Conservation (phyloP, 495 filamentous ascomycete species). For the Hyaloscypha bicolor region DNA sequence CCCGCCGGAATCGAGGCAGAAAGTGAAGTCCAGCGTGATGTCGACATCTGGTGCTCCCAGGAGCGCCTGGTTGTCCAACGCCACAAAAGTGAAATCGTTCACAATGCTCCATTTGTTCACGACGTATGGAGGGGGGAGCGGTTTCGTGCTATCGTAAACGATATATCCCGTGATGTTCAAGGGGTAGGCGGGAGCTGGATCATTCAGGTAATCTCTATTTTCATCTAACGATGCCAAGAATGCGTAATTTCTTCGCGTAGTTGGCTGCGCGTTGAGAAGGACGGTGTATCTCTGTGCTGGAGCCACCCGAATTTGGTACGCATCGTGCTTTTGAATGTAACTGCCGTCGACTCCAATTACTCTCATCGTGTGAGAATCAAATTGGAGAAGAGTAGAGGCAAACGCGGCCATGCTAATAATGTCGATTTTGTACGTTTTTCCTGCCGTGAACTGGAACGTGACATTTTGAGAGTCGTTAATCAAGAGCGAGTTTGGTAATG, state of each 20-base stretch:
- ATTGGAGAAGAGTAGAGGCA: constrained; percentile 61
- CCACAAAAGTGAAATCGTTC: constrained; percentile 65
- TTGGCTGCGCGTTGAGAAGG: constrained; percentile 42
- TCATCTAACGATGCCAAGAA: constrained; percentile 49
- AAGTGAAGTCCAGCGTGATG: constrained; percentile 60
- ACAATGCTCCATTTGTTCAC: constrained; percentile 58
- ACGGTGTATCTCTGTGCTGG: constrained; percentile 69
- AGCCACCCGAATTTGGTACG: constrained; percentile 47
- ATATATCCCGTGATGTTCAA: constrained; percentile 6
- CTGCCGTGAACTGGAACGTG: constrained; percentile 64
- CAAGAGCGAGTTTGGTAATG: constrained; percentile 19
- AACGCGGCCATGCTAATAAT: constrained; percentile 74
- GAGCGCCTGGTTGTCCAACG: constrained; percentile 53
- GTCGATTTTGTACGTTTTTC: constrained; percentile 77
- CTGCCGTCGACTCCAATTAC: constrained; percentile 56
- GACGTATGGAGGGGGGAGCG: constrained; percentile 47
- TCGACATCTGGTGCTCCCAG: constrained; percentile 52
- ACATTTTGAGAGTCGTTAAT: constrained; percentile 56
- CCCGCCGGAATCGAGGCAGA: constrained; percentile 58
- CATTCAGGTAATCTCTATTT: background rate
- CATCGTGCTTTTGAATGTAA: constrained; percentile 39
- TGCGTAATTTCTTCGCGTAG: constrained; percentile 53
- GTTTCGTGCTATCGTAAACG: constrained; percentile 56
- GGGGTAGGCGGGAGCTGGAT: background rate
- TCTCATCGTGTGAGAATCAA: constrained; percentile 63